Evolutionary conservation across 306 rosid genomes (phyloP).

Genomic region (Vigna trinervia): DNA sequence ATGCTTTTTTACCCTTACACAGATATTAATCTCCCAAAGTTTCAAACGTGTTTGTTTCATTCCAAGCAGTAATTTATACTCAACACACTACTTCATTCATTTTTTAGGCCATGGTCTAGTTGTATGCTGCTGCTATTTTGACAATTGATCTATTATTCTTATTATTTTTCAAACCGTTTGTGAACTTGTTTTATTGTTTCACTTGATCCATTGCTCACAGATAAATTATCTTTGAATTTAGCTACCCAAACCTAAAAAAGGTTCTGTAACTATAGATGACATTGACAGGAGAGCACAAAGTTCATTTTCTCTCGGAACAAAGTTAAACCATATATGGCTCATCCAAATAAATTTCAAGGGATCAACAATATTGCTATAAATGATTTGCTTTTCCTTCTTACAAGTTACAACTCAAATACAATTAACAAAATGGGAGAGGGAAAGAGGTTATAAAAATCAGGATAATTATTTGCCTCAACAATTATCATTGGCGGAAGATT

Average conservation of each 20-base stretch:
- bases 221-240: background rate
- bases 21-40: too few relatives aligned
- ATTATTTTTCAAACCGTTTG: too few relatives aligned
- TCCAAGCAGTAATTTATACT: background rate
- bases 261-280: background rate
- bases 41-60: background rate
- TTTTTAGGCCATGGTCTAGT: background rate
- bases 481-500: background rate
- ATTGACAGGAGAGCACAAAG: background rate
- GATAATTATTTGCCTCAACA: slow-evolving; percentile 11
- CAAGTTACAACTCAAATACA: slow-evolving; percentile 19
- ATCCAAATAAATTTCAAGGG: slow-evolving; percentile 19
- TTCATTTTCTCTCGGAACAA: slow-evolving; percentile 8
- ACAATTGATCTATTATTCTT: background rate
- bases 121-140: background rate
- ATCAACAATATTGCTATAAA: slow-evolving; percentile 28
- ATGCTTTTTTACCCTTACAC: too few relatives aligned
- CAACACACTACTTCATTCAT: background rate
- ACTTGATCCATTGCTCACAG: too few relatives aligned
- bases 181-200: too few relatives aligned
- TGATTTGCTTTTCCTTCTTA: slow-evolving; percentile 28
- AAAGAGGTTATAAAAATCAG: background rate
- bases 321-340: background rate
- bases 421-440: background rate
- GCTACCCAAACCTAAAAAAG: background rate